phyloP scores from a whole-genome alignment of 768 basidiomycete species.

The Mycena epipterygia region DNA sequence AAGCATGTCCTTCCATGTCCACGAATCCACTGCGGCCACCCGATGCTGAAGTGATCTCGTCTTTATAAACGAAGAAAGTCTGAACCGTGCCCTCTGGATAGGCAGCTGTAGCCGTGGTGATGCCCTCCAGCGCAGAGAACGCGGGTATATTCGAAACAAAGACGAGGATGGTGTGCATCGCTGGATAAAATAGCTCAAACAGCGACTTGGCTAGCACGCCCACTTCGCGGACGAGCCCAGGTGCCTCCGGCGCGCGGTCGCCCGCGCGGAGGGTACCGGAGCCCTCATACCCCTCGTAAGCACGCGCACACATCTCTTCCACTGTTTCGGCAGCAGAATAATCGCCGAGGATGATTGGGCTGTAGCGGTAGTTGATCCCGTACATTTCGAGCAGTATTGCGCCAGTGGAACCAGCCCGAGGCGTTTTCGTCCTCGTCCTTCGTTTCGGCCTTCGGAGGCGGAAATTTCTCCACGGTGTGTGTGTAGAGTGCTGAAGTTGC shows the following conservation, averaged over 20 bases:
- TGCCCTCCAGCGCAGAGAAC: neutral
- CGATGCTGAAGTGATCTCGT: neutral
- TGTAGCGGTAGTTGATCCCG: constrained; percentile 45
- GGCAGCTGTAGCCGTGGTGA: neutral
- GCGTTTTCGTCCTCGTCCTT: neutral
- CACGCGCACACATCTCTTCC: constrained; percentile 26
- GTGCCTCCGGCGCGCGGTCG: constrained; percentile 45
- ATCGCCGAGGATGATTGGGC: constrained; percentile 44
- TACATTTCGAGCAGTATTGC: constrained; percentile 36
- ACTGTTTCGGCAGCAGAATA: constrained; percentile 17
- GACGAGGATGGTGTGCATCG: constrained; percentile 27
- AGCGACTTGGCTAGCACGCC: constrained; percentile 19
- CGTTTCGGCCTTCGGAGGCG: neutral
- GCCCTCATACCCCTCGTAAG: constrained; percentile 34
- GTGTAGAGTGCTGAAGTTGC: constrained; percentile 40
- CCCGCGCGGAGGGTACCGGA: constrained; percentile 37
- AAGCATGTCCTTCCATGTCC: constrained; percentile 16
- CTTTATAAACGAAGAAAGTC: neutral
- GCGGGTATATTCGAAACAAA: neutral
- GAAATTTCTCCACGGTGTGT: constrained; percentile 32
- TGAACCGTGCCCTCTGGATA: neutral
- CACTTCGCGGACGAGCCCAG: constrained; percentile 19
- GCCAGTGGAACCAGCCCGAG: constrained; percentile 25
- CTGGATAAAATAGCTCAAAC: constrained; percentile 28
- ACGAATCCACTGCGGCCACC: neutral